phyloP scores from a whole-genome alignment of 805 yeast species.

The Hanseniaspora jakobsenii region DNA sequence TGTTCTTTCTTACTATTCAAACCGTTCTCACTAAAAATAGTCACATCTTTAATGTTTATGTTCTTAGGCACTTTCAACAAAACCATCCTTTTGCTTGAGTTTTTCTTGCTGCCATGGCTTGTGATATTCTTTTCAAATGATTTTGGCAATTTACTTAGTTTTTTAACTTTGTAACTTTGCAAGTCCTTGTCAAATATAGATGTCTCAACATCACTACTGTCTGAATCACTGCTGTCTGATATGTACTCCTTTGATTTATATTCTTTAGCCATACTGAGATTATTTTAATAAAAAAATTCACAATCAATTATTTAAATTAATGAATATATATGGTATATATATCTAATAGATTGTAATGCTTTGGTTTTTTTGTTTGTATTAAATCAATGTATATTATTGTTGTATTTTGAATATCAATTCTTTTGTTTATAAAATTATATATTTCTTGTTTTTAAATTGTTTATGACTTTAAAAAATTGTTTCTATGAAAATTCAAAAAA shows the following conservation, averaged over 20 bases:
- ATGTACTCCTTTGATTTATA: conserved; percentile 8
- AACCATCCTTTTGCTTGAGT: conserved; percentile 1
- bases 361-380: no score
- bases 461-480: no score
- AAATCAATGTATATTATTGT: no score
- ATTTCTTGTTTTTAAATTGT: no score
- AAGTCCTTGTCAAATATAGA: conserved; percentile 13
- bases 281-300: no score
- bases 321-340: neutral
- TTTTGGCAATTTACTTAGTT: conserved; percentile 6
- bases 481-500: no score
- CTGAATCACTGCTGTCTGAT: conserved; percentile 8
- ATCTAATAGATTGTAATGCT: no score
- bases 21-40: no score
- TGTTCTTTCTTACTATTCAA: neutral
- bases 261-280: no score
- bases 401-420: no score
- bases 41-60: conserved; percentile 3
- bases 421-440: no score
- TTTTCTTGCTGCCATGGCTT: conserved; percentile 6
- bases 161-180: conserved; percentile 9
- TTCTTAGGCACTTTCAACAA: conserved; percentile 10
- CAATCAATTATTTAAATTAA: no score
- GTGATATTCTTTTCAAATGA: conserved; percentile 5
- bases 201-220: conserved; percentile 1